phyloP scores from a whole-genome alignment of 1,284 basidiomycete genomes.

The Mycena citricolor region DNA sequence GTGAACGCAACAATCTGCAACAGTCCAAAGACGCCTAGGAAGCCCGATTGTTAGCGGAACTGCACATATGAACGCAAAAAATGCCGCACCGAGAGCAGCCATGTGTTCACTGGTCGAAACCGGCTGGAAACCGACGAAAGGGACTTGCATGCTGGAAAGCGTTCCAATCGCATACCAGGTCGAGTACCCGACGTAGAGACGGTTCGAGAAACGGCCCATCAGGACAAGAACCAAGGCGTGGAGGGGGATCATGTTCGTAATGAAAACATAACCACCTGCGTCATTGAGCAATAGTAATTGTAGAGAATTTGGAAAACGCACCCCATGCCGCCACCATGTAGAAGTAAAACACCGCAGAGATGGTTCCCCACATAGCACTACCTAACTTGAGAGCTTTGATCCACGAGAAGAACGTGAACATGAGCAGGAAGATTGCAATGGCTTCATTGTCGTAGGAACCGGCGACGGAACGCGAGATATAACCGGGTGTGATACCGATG shows the following conservation, averaged over 20 bases:
- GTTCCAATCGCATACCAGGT: slow-evolving; percentile 98
- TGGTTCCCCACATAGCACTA: slow-evolving; percentile 87
- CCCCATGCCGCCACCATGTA: slow-evolving; percentile 99
- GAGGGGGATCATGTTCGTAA: slow-evolving; percentile 99
- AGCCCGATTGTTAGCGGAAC: slow-evolving; percentile 11
- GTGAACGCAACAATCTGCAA: slow-evolving; percentile 96
- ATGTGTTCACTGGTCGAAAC: slow-evolving; percentile 98
- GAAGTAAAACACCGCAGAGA: slow-evolving; percentile 96
- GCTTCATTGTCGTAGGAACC: slow-evolving; percentile 99
- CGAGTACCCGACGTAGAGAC: slow-evolving; percentile 94
- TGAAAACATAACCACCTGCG: slow-evolving; percentile 95
- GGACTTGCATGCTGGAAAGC: slow-evolving; percentile 97
- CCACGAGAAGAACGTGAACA: slow-evolving; percentile 99
- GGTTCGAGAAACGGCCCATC: slow-evolving; percentile 95
- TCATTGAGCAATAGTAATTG: background rate
- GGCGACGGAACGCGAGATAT: slow-evolving; percentile 98
- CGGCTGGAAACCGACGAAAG: slow-evolving; percentile 99
- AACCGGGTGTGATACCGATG: slow-evolving; percentile 96
- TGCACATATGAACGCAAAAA: slow-evolving; percentile 4
- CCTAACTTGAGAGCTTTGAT: slow-evolving; percentile 96
- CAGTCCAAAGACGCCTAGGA: slow-evolving; percentile 89
- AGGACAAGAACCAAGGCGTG: slow-evolving; percentile 91
- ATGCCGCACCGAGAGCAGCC: slow-evolving; percentile 82
- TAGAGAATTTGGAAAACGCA: slow-evolving; percentile 33
- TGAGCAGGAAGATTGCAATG: slow-evolving; percentile 99